Evolutionary conservation across 139 green algal species (phyloP), one percentile per base, ranked within the genome.

Genomic region (Eudorina sp.): DNA sequence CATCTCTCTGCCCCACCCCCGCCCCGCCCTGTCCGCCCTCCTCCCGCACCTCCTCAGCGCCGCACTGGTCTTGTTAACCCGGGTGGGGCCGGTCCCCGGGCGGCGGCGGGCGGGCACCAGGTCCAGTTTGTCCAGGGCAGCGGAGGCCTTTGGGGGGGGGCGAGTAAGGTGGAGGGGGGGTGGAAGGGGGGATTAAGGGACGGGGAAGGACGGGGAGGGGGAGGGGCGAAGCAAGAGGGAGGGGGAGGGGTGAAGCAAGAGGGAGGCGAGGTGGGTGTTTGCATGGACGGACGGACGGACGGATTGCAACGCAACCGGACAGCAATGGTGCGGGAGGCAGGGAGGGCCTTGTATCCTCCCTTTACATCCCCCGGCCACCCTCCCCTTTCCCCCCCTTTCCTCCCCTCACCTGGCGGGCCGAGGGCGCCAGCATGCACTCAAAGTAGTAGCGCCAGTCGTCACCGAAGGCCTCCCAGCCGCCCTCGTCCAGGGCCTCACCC

Each of bases 351-450:
- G n/a, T n/a, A n/a, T n/a, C n/a, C n/a, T n/a, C n/a, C n/a, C n/a
- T 66, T 25, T 66, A 11, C 55, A 34, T 66, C 55, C 55, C 29
- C 29, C 55, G 6, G 27, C 55, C 55, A 66, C 55, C 55, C 55
- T 34, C 5, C 55, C 2, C n/a, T 4, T 38, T 41, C 11, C 29
- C n/a, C 64, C 18, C 64, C 64, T 14, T 3, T 38, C 19, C 64
- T 74, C 68, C 64, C 27, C 41, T 13, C 21, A 89, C 85, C 88
- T 85, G 95, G 84, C 85, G 96, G 3, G 96, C 96, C 40, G 96
- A 94, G 16, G 97, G 96, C 23, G 96, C 96, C 40, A 99, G 91
- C 96, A 99, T 99, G 93, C 96, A 99, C 69, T 99, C 97, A 72
- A 96, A 99, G 93, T 96, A 99, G 92, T 96, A 96, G 46, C 91